Evolutionary conservation across 768 basidiomycete species (phyloP).

Genomic region (Termitomyces sp.): DNA sequence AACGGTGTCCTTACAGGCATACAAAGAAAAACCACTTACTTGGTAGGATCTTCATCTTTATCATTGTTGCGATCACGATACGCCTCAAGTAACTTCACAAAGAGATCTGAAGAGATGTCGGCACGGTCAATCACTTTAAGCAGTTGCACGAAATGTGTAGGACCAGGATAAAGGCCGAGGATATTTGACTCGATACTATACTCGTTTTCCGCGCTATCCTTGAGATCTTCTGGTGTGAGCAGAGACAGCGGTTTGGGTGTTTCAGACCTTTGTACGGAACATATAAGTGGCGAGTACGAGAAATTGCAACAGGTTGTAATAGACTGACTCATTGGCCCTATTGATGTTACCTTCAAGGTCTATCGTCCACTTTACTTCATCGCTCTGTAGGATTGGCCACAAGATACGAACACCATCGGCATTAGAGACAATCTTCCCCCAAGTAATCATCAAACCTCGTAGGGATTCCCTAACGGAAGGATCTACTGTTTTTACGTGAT

Average conservation of each 20-base stretch:
- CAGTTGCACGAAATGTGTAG: constrained; percentile 59
- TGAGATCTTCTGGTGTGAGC: constrained; percentile 47
- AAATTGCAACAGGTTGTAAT: neutral
- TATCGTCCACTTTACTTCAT: constrained; percentile 50
- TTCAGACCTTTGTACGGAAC: constrained; percentile 15
- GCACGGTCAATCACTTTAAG: constrained; percentile 59
- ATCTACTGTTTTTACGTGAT: constrained; percentile 53
- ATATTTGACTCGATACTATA: constrained; percentile 48
- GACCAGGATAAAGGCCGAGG: constrained; percentile 72
- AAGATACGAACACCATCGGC: constrained; percentile 49
- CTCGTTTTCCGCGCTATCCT: constrained; percentile 34
- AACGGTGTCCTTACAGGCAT: neutral
- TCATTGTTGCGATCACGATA: constrained; percentile 46
- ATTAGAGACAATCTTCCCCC: constrained; percentile 62
- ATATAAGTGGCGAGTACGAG: neutral
- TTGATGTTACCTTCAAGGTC: constrained; percentile 48
- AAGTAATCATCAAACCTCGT: constrained; percentile 58
- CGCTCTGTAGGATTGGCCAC: constrained; percentile 52
- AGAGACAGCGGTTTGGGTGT: constrained; percentile 29
- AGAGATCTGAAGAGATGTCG: constrained; percentile 69
- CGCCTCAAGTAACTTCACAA: constrained; percentile 66
- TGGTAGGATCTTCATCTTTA: constrained; percentile 42
- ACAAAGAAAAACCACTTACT: constrained; percentile 26
- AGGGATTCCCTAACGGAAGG: constrained; percentile 57
- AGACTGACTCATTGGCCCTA: constrained; percentile 38